Base-by-base conservation (phyloP, 1,284 basidiomycete genomes). In the Sporisorium reilianum region DNA sequence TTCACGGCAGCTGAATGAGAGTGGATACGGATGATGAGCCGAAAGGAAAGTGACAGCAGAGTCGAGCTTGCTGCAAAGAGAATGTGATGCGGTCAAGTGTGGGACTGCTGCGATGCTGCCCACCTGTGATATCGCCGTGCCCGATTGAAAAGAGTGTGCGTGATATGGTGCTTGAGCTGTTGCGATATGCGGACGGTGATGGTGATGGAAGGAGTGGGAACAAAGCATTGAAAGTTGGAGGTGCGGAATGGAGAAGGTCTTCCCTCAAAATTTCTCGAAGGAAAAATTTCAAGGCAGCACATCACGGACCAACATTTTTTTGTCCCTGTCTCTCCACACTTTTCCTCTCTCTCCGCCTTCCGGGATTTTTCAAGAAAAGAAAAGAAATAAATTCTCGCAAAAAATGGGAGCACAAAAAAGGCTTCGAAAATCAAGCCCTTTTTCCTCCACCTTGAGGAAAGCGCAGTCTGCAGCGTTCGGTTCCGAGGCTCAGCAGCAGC, bases 281-380 rank as follows among this genome's bases (percentile, higher is more conserved):
- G 49, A 64, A 64, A 64, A 61, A 64, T 41, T 64, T 61, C 61
- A 10, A 49, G 57, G 54, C 62, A 64, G 61, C 57, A 59, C 36
- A 49, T 10, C 67, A 64, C 53, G 49, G 56, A 52, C 44, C 49
- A 42, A 46, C 45, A 11, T 44, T 46, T 26, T 45, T 45, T 26
- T 12, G n/a, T 44, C 42, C 25, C 42, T 25, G n/a, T 26, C 45
- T 28, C 16, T 46, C 45, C 45, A 28, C 25, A 38, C 26, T 28
- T 25, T 32, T 25, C 36, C n/a, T n/a, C 36, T 42, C n/a, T n/a
- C 36, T 30, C 38, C 44, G 26, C 44, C 45, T 50, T 36, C 26
- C 34, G 36, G 10, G 22, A n/a, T 10, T 28, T 40, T 40, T 40
- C 11, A 12, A 7, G 32, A 34, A 34, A 34, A 34, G 12, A 9